These are phyloP conservation scores for Otatea glauca DNA, from an alignment of 176 grass and related monocot species.

Conservation along the genomic window DNA sequence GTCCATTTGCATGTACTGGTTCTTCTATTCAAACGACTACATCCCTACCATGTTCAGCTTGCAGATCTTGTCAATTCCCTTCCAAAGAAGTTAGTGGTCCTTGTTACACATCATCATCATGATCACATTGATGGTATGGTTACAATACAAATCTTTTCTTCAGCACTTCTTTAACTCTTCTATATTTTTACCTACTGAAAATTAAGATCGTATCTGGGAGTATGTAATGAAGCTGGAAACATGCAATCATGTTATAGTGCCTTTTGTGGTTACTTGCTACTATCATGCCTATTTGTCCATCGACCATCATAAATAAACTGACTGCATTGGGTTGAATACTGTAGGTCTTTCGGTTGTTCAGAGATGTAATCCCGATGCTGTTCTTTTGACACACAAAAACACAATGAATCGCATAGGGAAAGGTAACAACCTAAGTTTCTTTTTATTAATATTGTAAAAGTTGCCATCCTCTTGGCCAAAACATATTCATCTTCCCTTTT, in stretches of 20 bases:
- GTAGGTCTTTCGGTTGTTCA: conserved; percentile 85
- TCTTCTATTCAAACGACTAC: neutral
- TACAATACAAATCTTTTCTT: neutral
- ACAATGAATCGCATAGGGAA: conserved; percentile 72
- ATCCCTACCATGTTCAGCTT: conserved; percentile 66
- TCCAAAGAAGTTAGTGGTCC: conserved; percentile 84
- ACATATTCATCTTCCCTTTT: conserved; percentile 20
- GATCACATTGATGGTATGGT: conserved; percentile 88
- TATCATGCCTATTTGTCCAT: conserved; percentile 16
- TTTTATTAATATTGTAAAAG: neutral
- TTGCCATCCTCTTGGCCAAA: neutral
- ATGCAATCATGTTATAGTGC: neutral
- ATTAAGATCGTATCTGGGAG: neutral
- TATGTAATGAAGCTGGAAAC: conserved; percentile 18
- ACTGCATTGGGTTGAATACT: conserved; percentile 27
- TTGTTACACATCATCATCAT: conserved; percentile 95
- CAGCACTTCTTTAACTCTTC: conserved; percentile 15
- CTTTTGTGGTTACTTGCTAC: conserved; percentile 30
- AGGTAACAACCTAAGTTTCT: conserved; percentile 46
- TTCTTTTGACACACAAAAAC: conserved; percentile 83
- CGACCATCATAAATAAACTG: neutral
- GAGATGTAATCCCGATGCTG: conserved; percentile 73
- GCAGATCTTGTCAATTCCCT: conserved; percentile 79
- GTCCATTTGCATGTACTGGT: conserved; percentile 16
- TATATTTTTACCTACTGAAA: conserved; percentile 11